These are phyloP conservation scores for Omphalea diandra DNA, from an alignment of 441 rosid species.

Conservation along the genomic window DNA sequence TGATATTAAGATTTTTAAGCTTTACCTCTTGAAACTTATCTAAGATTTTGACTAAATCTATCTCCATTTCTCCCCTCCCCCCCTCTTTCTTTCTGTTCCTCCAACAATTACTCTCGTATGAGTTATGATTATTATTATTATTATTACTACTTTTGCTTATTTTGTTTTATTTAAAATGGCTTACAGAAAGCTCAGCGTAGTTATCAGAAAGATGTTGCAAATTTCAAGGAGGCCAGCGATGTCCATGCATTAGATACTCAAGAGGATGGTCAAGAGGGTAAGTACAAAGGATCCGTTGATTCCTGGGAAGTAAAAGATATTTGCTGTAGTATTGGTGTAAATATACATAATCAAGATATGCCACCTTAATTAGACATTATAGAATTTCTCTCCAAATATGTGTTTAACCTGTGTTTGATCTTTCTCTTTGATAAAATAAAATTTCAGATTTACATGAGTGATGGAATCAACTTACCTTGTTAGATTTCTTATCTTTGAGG, in stretches of 20 bases:
- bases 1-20: background rate
- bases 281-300: slow-evolving; percentile 23
- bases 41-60: background rate
- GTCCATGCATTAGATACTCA: slow-evolving; percentile 44
- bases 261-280: slow-evolving; percentile 55
- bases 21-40: background rate
- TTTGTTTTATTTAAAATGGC: slow-evolving; percentile 7
- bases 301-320: slow-evolving; percentile 1
- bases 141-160: background rate
- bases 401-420: background rate
- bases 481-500: too few species aligned
- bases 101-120: background rate
- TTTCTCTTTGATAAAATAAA: slow-evolving; percentile 7
- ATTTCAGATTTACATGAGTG: background rate
- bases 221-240: slow-evolving; percentile 52
- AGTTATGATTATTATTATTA: background rate
- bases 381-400: background rate
- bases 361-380: background rate
- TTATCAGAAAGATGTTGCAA: slow-evolving; percentile 87
- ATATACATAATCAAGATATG: background rate
- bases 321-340: slow-evolving; percentile 4
- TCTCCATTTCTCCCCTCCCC: too few species aligned
- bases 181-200: slow-evolving; percentile 84
- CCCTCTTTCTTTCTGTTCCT: background rate
- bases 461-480: background rate